phyloP scores from a whole-genome alignment of 169 alveolate species.

The Plasmodium knowlesi region DNA sequence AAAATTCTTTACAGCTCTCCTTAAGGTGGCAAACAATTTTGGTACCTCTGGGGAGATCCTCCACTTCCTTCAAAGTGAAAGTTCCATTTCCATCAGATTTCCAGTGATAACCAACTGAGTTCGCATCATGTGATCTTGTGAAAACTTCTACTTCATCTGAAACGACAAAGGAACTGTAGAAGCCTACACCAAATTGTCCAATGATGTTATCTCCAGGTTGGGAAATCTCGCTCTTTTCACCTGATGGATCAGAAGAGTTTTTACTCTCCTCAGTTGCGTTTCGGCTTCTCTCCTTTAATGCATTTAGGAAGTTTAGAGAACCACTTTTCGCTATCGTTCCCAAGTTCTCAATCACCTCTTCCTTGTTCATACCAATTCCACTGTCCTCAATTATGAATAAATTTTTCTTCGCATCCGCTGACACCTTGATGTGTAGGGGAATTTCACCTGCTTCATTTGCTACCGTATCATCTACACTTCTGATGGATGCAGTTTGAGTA shows the following conservation, averaged over 20 bases:
- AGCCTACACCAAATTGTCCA: slow-evolving; percentile 95
- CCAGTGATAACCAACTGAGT: slow-evolving; percentile 87
- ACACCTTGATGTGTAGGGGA: slow-evolving; percentile 84
- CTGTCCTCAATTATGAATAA: slow-evolving; percentile 91
- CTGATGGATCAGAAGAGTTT: slow-evolving; percentile 1
- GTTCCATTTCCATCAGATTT: slow-evolving; percentile 83
- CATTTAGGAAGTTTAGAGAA: slow-evolving; percentile 95
- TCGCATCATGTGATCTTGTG: slow-evolving; percentile 88
- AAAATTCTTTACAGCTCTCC: slow-evolving; percentile 90
- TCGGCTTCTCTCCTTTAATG: slow-evolving; percentile 48
- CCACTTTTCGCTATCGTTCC: slow-evolving; percentile 99
- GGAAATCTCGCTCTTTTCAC: neutral
- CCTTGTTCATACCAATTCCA: slow-evolving; percentile 97
- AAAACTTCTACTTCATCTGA: slow-evolving; percentile 92
- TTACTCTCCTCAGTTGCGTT: neutral
- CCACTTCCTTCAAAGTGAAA: slow-evolving; percentile 80
- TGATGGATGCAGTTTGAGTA: slow-evolving; percentile 75
- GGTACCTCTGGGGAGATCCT: slow-evolving; percentile 91
- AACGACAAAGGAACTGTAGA: slow-evolving; percentile 92
- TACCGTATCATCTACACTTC: slow-evolving; percentile 19
- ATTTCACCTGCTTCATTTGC: neutral
- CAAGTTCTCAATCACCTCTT: slow-evolving; percentile 93
- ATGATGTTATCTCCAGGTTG: slow-evolving; percentile 83
- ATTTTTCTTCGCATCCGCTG: slow-evolving; percentile 87
- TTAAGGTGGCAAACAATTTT: slow-evolving; percentile 91